Percentiles rank a stretch among this genome's conserved stretches.
phyloP scores from a whole-genome alignment of 1,284 basidiomycete genomes.

The Apiotrichum laibachii region DNA sequence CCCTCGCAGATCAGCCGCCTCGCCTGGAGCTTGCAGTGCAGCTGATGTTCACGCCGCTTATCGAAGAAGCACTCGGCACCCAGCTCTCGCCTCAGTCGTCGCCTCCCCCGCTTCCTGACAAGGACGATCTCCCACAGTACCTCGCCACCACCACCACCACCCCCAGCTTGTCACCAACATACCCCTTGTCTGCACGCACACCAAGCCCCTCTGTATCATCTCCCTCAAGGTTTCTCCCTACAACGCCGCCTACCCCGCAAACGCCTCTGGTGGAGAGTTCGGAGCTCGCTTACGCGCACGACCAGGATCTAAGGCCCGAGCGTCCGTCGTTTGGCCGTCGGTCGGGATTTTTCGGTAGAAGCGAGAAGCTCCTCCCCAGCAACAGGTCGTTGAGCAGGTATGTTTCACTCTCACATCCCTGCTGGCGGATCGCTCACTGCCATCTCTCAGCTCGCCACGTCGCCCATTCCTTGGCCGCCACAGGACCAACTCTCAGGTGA shows the following conservation, averaged over 20 bases:
- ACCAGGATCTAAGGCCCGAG: neutral
- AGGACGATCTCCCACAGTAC: neutral
- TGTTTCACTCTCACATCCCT: neutral
- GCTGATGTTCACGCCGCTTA: neutral
- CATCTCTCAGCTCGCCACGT: neutral
- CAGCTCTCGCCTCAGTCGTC: neutral
- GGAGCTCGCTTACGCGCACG: neutral
- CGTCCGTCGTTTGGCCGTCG: neutral
- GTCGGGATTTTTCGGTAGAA: neutral
- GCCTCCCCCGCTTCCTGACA: neutral
- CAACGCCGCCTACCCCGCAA: too few relatives aligned
- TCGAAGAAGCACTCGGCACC: constrained; percentile 1
- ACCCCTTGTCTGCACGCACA: neutral
- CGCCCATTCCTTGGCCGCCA: neutral
- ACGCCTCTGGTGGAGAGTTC: too few relatives aligned
- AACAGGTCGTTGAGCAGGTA: neutral
- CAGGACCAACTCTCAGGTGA: neutral
- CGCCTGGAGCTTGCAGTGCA: neutral
- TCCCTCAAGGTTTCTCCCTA: neutral
- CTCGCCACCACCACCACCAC: neutral
- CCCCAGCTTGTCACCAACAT: too few relatives aligned
- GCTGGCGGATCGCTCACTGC: neutral
- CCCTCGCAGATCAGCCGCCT: neutral
- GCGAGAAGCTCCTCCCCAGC: neutral
- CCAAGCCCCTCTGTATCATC: neutral